These are phyloP conservation scores for Rhizopogon vinicolor DNA, from an alignment of 768 basidiomycete species.

Conservation along the genomic window DNA sequence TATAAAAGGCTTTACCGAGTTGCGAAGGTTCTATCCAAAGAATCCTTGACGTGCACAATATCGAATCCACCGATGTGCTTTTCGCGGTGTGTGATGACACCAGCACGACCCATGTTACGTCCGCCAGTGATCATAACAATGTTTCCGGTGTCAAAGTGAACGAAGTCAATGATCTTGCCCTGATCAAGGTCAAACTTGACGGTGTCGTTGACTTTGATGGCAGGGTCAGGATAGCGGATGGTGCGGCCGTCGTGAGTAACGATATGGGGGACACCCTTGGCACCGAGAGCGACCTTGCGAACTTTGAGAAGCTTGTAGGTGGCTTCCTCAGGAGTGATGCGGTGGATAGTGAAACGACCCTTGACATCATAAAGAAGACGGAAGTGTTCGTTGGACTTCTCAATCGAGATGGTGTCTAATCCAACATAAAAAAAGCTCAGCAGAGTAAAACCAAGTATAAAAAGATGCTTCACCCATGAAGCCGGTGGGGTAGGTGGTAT, in stretches of 20 bases:
- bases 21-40: conserved; percentile 92
- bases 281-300: conserved; percentile 84
- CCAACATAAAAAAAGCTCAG: background rate
- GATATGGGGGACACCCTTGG: conserved; percentile 92
- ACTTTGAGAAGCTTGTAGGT: conserved; percentile 96
- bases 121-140: conserved; percentile 98
- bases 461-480: conserved; percentile 77
- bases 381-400: conserved; percentile 99
- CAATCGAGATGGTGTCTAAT: conserved; percentile 91
- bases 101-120: conserved; percentile 98
- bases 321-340: conserved; percentile 97
- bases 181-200: conserved; percentile 96
- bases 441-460: background rate
- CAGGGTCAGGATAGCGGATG: conserved; percentile 98
- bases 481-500: conserved; percentile 93
- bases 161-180: conserved; percentile 87
- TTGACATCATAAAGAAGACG: conserved; percentile 99
- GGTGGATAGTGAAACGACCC: conserved; percentile 99
- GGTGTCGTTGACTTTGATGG: conserved; percentile 94
- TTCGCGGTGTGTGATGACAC: conserved; percentile 94
- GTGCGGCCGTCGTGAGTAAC: conserved; percentile 99
- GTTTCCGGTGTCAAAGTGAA: conserved; percentile 97
- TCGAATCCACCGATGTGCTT: conserved; percentile 98
- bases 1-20: conserved; percentile 65
- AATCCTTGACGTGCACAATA: conserved; percentile 97